Evolutionary conservation across 306 rosid species (phyloP).

Genomic region (Sophora flavescens): DNA sequence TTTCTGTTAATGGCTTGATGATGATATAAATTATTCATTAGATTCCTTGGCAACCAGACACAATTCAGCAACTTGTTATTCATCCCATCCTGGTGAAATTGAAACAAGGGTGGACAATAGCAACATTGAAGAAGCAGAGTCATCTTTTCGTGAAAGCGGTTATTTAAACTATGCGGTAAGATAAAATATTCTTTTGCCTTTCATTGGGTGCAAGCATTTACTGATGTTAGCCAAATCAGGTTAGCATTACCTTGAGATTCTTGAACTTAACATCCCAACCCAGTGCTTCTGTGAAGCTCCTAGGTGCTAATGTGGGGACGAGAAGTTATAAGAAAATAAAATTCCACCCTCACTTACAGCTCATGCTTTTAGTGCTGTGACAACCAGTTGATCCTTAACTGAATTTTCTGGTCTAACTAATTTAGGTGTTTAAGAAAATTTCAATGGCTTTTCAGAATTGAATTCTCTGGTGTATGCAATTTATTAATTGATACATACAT

Average conservation of each 20-base stretch:
- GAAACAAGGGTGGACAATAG: conserved; percentile 74
- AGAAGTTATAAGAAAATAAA: not conserved
- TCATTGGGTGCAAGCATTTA: conserved; percentile 1
- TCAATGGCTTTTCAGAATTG: too few relatives aligned
- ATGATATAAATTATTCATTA: conserved; percentile 73
- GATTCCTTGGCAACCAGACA: conserved; percentile 93
- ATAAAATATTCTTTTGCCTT: conserved; percentile 23
- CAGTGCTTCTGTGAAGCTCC: not conserved
- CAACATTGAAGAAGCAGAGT: conserved; percentile 95
- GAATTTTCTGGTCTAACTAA: too few relatives aligned
- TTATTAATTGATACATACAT: too few relatives aligned
- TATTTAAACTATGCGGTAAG: conserved; percentile 91
- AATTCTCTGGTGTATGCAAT: too few relatives aligned
- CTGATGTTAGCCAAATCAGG: not conserved
- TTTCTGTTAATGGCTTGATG: too few relatives aligned
- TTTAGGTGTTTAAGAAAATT: too few relatives aligned
- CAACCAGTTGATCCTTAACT: not conserved
- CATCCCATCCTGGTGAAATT: conserved; percentile 76
- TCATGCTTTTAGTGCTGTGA: not conserved
- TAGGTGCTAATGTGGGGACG: not conserved
- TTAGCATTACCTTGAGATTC: not conserved
- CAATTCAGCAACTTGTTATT: conserved; percentile 88
- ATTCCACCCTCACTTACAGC: not conserved
- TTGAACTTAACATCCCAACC: not conserved
- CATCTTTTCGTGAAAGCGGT: conserved; percentile 93